A percentile compares a stretch with the other conserved stretches of the same genome.
phyloP scores from a whole-genome alignment of 75 land plant genomes.

The Pinus taeda region DNA sequence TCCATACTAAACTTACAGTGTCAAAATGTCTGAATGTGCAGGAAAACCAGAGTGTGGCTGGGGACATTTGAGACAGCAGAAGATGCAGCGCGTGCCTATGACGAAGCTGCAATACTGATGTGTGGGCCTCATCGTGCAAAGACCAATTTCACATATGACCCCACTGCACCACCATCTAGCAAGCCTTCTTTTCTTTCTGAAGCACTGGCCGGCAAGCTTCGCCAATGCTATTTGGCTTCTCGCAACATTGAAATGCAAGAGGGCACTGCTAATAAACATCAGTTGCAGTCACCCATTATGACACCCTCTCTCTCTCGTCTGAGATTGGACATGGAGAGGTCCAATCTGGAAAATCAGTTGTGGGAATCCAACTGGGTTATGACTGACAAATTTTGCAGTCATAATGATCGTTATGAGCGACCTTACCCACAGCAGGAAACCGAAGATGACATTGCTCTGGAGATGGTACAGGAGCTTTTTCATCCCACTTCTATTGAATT shows the following conservation, averaged over 20 bases:
- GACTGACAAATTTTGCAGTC: constrained; percentile 43
- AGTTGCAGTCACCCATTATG: no score
- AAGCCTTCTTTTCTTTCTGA: constrained; percentile 38
- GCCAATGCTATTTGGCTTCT: constrained; percentile 38
- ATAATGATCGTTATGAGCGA: constrained; percentile 10
- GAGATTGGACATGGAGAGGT: constrained; percentile 70
- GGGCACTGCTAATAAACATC: constrained; percentile 12
- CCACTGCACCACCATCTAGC: background rate
- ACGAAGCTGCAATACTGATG: constrained; percentile 77
- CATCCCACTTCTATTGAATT: background rate
- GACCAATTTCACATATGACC: constrained; percentile 66
- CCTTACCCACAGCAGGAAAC: no score
- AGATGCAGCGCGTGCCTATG: constrained; percentile 87
- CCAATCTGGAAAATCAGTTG: constrained; percentile 77
- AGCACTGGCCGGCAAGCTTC: constrained; percentile 61
- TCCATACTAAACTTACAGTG: no score
- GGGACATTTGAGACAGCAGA: constrained; percentile 86
- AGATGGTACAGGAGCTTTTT: constrained; percentile 72
- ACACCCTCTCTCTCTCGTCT: constrained; percentile 59
- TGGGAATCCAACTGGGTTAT: constrained; percentile 66
- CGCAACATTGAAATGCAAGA: background rate
- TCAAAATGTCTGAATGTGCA: constrained; percentile 14
- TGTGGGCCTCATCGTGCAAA: constrained; percentile 55
- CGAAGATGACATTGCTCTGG: constrained; percentile 54
- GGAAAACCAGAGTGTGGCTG: constrained; percentile 91